These are phyloP conservation scores for Solanum sitiens DNA, from an alignment of 257 asterid genomes.

Conservation along the genomic window DNA sequence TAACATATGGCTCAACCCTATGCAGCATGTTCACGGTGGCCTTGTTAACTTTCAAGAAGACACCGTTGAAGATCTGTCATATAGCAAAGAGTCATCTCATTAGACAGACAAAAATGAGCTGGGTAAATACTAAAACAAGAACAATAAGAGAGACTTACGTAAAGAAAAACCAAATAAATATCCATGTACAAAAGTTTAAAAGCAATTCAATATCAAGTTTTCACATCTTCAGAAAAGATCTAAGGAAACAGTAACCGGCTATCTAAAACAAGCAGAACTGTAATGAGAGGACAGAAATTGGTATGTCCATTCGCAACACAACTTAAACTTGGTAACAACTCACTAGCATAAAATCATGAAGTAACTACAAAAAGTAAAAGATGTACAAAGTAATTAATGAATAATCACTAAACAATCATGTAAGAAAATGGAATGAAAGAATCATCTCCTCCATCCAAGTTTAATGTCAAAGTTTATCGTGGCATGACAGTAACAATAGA, in stretches of 20 bases:
- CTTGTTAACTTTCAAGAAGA: constrained; percentile 64
- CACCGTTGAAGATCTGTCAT: constrained; percentile 60
- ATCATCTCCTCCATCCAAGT: background rate
- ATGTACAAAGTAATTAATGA: background rate
- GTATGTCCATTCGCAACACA: background rate
- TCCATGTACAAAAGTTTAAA: background rate
- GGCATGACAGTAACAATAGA: background rate
- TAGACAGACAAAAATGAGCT: background rate
- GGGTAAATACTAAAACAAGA: background rate
- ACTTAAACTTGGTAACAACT: background rate
- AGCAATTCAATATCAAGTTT: background rate
- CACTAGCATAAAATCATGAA: background rate
- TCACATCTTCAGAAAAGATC: background rate
- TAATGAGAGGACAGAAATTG: background rate
- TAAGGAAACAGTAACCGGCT: accelerated
- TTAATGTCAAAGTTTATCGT: background rate
- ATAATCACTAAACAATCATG: background rate
- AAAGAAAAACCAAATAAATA: background rate
- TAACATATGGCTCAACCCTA: constrained; percentile 71
- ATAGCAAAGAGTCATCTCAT: background rate
- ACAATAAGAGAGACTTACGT: background rate
- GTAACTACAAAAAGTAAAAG: background rate
- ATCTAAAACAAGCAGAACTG: background rate
- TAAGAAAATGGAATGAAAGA: background rate
- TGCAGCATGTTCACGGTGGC: constrained; percentile 70